These are phyloP conservation scores for Teratosphaeriaceae sp. DNA, from an alignment of 2,329 filamentous ascomycete species.

Conservation along the genomic window DNA sequence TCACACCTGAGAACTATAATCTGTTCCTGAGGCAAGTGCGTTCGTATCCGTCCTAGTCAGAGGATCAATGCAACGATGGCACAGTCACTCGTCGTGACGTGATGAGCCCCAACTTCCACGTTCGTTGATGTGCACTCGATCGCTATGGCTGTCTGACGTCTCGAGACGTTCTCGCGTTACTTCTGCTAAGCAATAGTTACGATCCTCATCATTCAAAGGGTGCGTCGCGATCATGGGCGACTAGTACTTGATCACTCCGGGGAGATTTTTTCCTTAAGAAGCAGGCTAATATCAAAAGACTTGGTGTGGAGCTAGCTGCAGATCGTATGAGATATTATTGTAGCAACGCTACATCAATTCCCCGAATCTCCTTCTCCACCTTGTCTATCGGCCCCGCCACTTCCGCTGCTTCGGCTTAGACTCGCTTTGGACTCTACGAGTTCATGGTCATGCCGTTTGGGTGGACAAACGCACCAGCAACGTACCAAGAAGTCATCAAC, in stretches of 20 bases:
- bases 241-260: not conserved
- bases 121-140: not conserved
- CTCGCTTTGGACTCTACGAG: conserved; percentile 14
- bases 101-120: not conserved
- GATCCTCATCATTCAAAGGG: not conserved
- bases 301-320: not conserved
- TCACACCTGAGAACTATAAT: not conserved
- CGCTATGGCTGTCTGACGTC: not conserved
- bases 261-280: not conserved
- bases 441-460: conserved; percentile 22
- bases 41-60: not conserved
- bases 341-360: not conserved
- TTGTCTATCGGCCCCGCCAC: not conserved
- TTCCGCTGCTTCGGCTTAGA: not conserved
- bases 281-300: not conserved
- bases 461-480: conserved; percentile 16
- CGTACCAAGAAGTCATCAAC: conserved; percentile 25
- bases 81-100: not conserved
- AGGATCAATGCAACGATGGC: not conserved
- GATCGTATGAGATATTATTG: not conserved
- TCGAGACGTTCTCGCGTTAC: not conserved
- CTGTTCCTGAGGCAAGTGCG: not conserved
- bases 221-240: not conserved
- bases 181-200: conserved; percentile 1
- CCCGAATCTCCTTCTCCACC: not conserved